Evolutionary conservation across 768 basidiomycete species (phyloP).

Genomic region (Naematelia encephala): DNA sequence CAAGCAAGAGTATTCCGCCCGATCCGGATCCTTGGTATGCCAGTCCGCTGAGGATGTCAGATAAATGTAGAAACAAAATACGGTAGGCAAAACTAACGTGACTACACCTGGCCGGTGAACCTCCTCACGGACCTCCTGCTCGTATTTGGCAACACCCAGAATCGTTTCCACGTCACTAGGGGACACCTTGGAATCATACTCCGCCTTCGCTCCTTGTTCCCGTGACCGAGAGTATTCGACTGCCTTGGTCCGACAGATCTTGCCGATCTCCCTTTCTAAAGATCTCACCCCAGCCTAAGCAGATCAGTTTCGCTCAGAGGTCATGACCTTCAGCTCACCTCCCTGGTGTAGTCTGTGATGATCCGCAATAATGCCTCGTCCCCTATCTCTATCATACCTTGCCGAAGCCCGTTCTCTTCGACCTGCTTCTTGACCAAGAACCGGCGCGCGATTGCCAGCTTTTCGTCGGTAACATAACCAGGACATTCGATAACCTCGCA

Average conservation of each 20-base stretch:
- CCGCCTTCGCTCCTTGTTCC: constrained; percentile 45
- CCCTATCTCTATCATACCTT: constrained; percentile 62
- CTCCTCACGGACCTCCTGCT: constrained; percentile 73
- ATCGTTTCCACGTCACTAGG: constrained; percentile 75
- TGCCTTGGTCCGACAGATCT: constrained; percentile 85
- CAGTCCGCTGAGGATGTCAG: constrained; percentile 33
- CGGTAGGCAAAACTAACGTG: constrained; percentile 20
- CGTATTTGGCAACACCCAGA: constrained; percentile 74
- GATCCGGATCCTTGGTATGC: constrained; percentile 48
- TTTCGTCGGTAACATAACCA: constrained; percentile 87
- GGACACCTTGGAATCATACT: constrained; percentile 63
- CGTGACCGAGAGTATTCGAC: constrained; percentile 77
- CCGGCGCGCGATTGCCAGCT: constrained; percentile 78
- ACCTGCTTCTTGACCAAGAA: constrained; percentile 90
- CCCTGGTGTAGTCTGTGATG: constrained; percentile 76
- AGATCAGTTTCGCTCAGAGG: neutral
- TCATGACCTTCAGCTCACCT: constrained; percentile 48
- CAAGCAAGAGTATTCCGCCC: constrained; percentile 63
- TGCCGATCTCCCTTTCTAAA: constrained; percentile 79
- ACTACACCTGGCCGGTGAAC: constrained; percentile 72
- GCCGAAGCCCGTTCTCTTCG: constrained; percentile 67
- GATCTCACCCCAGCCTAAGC: constrained; percentile 75
- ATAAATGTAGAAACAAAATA: too few relatives aligned
- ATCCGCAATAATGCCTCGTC: constrained; percentile 69
- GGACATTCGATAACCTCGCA: constrained; percentile 72